Evolutionary conservation across 2,329 filamentous ascomycete species (phyloP), one percentile per base, ranked within the genome.

Genomic region (Chaetomium globosum): DNA sequence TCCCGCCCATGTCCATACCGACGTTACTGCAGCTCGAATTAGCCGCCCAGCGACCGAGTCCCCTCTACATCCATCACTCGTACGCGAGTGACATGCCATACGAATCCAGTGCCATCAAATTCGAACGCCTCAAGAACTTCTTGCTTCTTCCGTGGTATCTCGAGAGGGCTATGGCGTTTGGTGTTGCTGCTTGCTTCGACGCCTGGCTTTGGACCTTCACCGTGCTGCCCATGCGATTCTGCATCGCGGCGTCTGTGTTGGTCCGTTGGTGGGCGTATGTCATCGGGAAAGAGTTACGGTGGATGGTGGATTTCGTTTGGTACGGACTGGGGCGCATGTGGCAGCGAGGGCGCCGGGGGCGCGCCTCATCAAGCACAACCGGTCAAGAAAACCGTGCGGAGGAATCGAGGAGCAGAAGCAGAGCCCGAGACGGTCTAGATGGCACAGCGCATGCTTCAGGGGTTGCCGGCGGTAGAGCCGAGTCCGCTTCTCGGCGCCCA

Each of bases 201-300:
- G 91, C 94, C 1, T 99, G 94, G 93, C 85, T 99, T 1, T 95
- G 97, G 78, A 96, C 92, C 0, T 96, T 99, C 72, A 99, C 95
- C 0, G 97, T 99, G 53, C 81, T 99, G 0, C 95, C 95, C 0
- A 83, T 99, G 65, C 86, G 95, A 2, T 98, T 99, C 72, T 76
- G 90, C 61, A 90, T 93, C 65, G 94, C 95, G 0, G 73, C 94
- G 0, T 87, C 86, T 23, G 87, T 98, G 2, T 79, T 99, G 30
- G 76, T 87, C 10, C 84, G 86, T 66, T 98, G 93, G 84, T 96
- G 92, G 91, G 82, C 77, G 2, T 86, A 89, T 39, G 85, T 93
- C 26, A 71, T 94, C 1, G 82, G 82, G 4, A 90, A 89, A 68
- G 94, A 98, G 76, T 81, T 83, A 1, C 83, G 82, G 3, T 95